phyloP scores from a whole-genome alignment of 805 yeast genomes.

The Wickerhamomyces ciferrii region DNA sequence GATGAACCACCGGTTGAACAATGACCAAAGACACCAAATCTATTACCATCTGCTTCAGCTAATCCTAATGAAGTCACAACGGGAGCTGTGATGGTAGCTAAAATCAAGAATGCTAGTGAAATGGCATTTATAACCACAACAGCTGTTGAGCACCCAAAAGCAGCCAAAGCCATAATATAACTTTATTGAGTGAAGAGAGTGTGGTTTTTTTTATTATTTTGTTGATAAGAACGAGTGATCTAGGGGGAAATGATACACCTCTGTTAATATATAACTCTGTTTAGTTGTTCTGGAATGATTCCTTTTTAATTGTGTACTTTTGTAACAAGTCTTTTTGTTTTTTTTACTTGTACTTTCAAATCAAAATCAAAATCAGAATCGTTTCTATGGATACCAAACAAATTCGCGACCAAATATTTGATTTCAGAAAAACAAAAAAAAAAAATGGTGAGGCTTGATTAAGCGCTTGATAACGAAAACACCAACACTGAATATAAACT shows the following conservation, averaged over 20 bases:
- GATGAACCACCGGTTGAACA: slow-evolving; percentile 31
- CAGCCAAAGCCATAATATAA: not conserved
- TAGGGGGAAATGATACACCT: too few relatives aligned
- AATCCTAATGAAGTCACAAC: slow-evolving; percentile 42
- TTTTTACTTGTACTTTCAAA: not conserved
- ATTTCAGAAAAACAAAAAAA: too few relatives aligned
- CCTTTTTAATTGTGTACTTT: not conserved
- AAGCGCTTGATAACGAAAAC: too few relatives aligned
- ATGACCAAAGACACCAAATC: slow-evolving; percentile 66
- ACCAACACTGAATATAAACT: too few relatives aligned
- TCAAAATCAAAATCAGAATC: not conserved
- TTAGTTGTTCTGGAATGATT: not conserved
- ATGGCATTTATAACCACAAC: slow-evolving; percentile 42
- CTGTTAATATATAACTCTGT: not conserved
- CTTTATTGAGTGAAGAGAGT: not conserved
- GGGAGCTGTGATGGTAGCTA: slow-evolving; percentile 61
- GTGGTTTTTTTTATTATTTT: not conserved
- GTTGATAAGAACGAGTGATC: too few relatives aligned
- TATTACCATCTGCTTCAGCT: slow-evolving; percentile 38
- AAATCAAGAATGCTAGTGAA: slow-evolving; percentile 56
- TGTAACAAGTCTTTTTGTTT: not conserved
- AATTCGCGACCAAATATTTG: too few relatives aligned
- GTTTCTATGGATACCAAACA: not conserved
- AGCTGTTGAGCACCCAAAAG: slow-evolving; percentile 32
- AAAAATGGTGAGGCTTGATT: too few relatives aligned